phyloP scores from a whole-genome alignment of 1,284 basidiomycete species.

The Ustilago loliicola region DNA sequence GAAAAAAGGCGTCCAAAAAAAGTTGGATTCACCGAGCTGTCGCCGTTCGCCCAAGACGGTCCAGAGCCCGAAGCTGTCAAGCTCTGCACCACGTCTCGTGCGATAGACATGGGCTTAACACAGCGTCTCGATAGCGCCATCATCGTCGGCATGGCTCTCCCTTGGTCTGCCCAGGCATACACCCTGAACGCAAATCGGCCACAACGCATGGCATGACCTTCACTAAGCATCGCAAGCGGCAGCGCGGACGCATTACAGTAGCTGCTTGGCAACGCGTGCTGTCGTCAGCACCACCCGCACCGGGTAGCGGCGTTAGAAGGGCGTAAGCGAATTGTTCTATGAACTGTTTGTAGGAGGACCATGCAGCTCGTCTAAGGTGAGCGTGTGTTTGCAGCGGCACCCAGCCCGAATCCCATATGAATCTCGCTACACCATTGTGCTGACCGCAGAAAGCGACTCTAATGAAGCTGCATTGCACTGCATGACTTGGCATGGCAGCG shows the following conservation, averaged over 20 bases:
- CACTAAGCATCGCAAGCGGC: background rate
- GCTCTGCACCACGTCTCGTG: background rate
- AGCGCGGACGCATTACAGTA: background rate
- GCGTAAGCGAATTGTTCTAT: background rate
- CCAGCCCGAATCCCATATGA: background rate
- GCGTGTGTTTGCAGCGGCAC: background rate
- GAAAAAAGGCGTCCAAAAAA: background rate
- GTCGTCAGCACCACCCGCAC: background rate
- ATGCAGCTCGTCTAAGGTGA: background rate
- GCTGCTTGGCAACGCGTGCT: background rate
- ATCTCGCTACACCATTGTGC: background rate
- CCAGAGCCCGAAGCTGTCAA: background rate
- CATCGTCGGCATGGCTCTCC: background rate
- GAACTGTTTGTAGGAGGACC: slow-evolving; percentile 4
- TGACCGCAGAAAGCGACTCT: background rate
- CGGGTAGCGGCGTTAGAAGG: background rate
- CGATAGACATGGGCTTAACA: background rate
- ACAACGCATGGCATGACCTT: background rate
- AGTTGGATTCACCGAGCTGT: background rate
- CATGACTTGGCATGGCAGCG: slow-evolving; percentile 5
- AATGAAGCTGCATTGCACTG: background rate
- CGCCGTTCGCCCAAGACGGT: background rate
- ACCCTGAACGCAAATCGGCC: background rate
- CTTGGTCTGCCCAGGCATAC: background rate
- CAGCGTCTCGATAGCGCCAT: no score